Evolutionary conservation across 176 grass and related monocot species (phyloP).

Genomic region (Eragrostis curvula): DNA sequence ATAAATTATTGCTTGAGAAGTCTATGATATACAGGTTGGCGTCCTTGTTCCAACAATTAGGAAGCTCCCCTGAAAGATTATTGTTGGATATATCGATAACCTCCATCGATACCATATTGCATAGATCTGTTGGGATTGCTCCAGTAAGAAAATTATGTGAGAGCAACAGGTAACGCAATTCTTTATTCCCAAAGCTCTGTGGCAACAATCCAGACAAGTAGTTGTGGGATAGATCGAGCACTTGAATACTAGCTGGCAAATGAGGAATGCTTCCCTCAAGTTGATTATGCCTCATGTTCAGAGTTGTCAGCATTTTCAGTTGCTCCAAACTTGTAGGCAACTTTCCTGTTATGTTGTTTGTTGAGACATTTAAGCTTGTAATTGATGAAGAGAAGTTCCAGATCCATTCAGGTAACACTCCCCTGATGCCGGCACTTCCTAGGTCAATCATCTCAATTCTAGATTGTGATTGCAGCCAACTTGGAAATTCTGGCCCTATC

Average conservation of each 20-base stretch:
- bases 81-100: slow-evolving; percentile 28
- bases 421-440: slow-evolving; percentile 5
- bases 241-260: not conserved
- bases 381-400: slow-evolving; percentile 42
- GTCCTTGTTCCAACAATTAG: not conserved
- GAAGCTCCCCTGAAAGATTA: slow-evolving; percentile 6
- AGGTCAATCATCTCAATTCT: slow-evolving; percentile 30
- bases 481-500: slow-evolving; percentile 5
- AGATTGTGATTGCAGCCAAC: slow-evolving; percentile 36
- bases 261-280: slow-evolving; percentile 34
- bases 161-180: not conserved
- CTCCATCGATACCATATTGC: slow-evolving; percentile 10
- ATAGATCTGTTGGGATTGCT: not conserved
- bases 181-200: not conserved
- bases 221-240: not conserved
- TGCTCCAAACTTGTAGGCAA: slow-evolving; percentile 16
- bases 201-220: slow-evolving; percentile 26
- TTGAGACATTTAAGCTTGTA: slow-evolving; percentile 35
- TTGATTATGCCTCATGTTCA: not conserved
- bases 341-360: slow-evolving; percentile 39
- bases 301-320: not conserved
- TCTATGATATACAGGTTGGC: not conserved
- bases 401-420: slow-evolving; percentile 20
- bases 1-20: slow-evolving; percentile 21
- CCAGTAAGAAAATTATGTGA: slow-evolving; percentile 7